phyloP scores from a whole-genome alignment of 176 grass and related monocot species.

The Oryza coarctata region DNA sequence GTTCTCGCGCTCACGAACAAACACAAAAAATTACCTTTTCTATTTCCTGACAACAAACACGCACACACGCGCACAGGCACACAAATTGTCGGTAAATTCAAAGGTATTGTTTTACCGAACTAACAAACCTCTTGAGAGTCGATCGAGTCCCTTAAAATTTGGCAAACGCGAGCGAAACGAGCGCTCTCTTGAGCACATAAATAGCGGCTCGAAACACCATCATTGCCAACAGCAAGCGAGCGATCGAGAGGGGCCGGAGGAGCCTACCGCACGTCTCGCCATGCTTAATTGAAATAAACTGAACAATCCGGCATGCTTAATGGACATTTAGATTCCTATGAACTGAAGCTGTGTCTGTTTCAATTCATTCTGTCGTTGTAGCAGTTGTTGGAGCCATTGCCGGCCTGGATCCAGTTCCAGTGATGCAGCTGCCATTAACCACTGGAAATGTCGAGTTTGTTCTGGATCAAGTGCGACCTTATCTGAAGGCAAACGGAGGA shows the following conservation, averaged over 20 bases:
- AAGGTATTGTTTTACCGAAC: too few relatives aligned
- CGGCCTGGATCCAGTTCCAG: slow-evolving; percentile 27
- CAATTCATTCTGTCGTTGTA: background rate
- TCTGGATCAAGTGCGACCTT: slow-evolving; percentile 70
- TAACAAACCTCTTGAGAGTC: too few relatives aligned
- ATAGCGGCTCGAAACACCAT: background rate
- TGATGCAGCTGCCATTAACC: slow-evolving; percentile 58
- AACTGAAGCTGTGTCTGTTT: background rate
- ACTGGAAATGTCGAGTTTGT: slow-evolving; percentile 59
- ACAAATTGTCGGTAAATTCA: too few relatives aligned
- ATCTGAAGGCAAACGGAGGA: slow-evolving; percentile 78
- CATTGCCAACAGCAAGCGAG: background rate
- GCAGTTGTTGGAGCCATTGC: slow-evolving; percentile 56
- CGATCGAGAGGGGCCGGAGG: background rate
- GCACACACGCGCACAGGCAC: too few relatives aligned
- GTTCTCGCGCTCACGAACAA: too few relatives aligned
- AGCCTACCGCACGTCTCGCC: background rate
- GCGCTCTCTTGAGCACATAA: background rate
- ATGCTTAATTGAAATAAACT: background rate
- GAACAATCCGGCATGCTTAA: background rate
- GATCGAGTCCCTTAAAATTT: too few relatives aligned
- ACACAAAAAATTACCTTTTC: too few relatives aligned
- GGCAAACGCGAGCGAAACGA: too few relatives aligned
- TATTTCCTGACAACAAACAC: too few relatives aligned
- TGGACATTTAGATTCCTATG: background rate